phyloP scores from a whole-genome alignment of 1,139 yeast genomes.

The Magnusiomyces suaveolens region DNA sequence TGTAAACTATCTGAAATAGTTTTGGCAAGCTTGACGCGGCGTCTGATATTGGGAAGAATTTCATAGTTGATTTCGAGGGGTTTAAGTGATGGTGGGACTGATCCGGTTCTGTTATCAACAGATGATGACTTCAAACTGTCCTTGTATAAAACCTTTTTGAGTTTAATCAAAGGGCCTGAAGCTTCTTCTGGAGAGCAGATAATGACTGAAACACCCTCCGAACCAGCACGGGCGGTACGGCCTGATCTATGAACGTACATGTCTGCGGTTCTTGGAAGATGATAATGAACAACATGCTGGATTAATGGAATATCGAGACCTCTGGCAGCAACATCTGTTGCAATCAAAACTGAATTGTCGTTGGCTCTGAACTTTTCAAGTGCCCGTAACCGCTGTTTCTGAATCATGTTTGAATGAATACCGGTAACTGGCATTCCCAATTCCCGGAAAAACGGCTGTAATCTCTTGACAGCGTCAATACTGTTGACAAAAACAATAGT shows the following conservation, averaged over 20 bases:
- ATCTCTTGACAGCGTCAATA: slow-evolving; percentile 82
- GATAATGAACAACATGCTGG: slow-evolving; percentile 92
- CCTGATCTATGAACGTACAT: slow-evolving; percentile 94
- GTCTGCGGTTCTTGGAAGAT: slow-evolving; percentile 90
- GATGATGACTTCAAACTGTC: slow-evolving; percentile 12
- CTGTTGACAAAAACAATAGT: slow-evolving; percentile 90
- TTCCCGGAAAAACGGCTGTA: slow-evolving; percentile 65
- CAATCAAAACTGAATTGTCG: slow-evolving; percentile 58
- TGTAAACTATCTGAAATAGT: slow-evolving; percentile 65
- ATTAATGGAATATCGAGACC: slow-evolving; percentile 90
- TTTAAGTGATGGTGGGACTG: slow-evolving; percentile 35
- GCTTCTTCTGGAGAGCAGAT: slow-evolving; percentile 89
- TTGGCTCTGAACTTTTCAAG: slow-evolving; percentile 52
- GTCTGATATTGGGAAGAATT: slow-evolving; percentile 58
- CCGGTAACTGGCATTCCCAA: slow-evolving; percentile 51
- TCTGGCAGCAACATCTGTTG: slow-evolving; percentile 97
- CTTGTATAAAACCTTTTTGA: slow-evolving; percentile 50
- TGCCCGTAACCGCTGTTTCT: slow-evolving; percentile 80
- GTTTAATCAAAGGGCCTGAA: slow-evolving; percentile 71
- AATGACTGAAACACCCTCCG: slow-evolving; percentile 87
- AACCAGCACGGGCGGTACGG: slow-evolving; percentile 93
- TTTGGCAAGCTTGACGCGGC: slow-evolving; percentile 58
- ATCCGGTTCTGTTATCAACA: background rate
- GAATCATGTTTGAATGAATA: slow-evolving; percentile 90
- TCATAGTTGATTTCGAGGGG: slow-evolving; percentile 71